phyloP scores from a whole-genome alignment of 805 yeast genomes.

The Yamadazyma sp. region DNA sequence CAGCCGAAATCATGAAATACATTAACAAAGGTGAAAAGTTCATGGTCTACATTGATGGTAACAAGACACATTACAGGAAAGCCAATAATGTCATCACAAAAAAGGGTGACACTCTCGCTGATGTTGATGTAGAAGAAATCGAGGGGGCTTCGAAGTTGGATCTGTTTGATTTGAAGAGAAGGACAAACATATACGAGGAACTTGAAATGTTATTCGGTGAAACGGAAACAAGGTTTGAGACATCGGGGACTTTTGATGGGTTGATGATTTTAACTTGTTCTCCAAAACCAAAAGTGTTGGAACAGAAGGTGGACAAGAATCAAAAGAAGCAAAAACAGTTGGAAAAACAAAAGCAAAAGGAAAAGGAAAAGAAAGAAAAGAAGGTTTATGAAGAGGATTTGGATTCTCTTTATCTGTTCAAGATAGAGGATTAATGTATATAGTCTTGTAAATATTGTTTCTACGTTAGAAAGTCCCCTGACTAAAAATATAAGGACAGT shows the following conservation, averaged over 20 bases:
- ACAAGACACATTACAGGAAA: slow-evolving; percentile 14
- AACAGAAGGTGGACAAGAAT: slow-evolving; percentile 8
- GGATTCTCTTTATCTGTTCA: slow-evolving; percentile 41
- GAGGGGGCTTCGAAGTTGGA: slow-evolving; percentile 4
- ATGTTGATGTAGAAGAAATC: slow-evolving; percentile 10
- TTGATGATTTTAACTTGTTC: slow-evolving; percentile 24
- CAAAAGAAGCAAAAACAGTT: slow-evolving; percentile 18
- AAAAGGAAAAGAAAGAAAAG: slow-evolving; percentile 4
- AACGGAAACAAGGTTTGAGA: slow-evolving; percentile 26
- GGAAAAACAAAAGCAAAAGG: slow-evolving; percentile 18
- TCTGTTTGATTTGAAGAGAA: slow-evolving; percentile 22
- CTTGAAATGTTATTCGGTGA: slow-evolving; percentile 30
- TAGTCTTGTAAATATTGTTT: slow-evolving; percentile 12
- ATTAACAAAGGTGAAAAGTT: slow-evolving; percentile 35
- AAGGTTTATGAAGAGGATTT: slow-evolving; percentile 31
- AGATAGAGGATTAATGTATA: slow-evolving; percentile 33
- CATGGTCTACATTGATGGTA: slow-evolving; percentile 8
- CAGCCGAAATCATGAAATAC: slow-evolving; percentile 30
- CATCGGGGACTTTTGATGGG: slow-evolving; percentile 27
- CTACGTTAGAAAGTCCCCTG: too few relatives aligned
- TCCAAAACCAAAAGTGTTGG: slow-evolving; percentile 15
- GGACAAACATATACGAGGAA: slow-evolving; percentile 29
- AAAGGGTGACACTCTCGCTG: slow-evolving; percentile 5
- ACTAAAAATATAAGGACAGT: too few relatives aligned
- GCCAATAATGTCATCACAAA: slow-evolving; percentile 1